Conservation (phyloP, 139 green algal genomes). For the Spirogloea muscicola region DNA sequence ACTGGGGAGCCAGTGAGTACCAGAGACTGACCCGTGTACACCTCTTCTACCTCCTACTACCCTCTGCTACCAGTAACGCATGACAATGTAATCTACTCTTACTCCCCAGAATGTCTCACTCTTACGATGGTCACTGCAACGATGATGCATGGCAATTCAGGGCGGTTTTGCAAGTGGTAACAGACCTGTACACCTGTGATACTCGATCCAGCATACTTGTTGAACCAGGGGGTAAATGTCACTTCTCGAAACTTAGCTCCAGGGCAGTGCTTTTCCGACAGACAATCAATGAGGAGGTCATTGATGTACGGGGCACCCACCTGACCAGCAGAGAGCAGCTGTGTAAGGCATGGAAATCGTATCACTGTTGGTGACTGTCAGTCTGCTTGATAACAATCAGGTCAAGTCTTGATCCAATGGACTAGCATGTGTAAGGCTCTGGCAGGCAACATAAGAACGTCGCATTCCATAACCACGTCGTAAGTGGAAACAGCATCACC, state of each 20-base stretch:
- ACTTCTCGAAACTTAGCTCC: constrained; percentile 41
- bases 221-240: constrained; percentile 43
- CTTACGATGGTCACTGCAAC: not conserved
- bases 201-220: constrained; percentile 38
- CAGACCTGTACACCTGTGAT: constrained; percentile 35
- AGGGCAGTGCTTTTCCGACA: not conserved
- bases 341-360: no score
- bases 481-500: constrained; percentile 2
- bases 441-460: not conserved
- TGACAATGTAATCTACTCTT: not conserved
- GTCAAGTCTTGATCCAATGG: no score
- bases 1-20: not conserved
- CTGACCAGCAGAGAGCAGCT: not conserved
- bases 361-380: no score
- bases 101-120: no score
- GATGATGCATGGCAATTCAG: not conserved
- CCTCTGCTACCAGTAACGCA: not conserved
- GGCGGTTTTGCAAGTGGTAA: not conserved
- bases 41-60: no score
- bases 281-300: not conserved
- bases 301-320: constrained; percentile 46
- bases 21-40: no score
- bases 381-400: no score
- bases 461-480: no score
- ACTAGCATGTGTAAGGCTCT: no score